A percentile compares a stretch with the other conserved stretches of the same genome.
Conservation (phyloP, 345 rosid species). For the Reutealis trisperma region DNA sequence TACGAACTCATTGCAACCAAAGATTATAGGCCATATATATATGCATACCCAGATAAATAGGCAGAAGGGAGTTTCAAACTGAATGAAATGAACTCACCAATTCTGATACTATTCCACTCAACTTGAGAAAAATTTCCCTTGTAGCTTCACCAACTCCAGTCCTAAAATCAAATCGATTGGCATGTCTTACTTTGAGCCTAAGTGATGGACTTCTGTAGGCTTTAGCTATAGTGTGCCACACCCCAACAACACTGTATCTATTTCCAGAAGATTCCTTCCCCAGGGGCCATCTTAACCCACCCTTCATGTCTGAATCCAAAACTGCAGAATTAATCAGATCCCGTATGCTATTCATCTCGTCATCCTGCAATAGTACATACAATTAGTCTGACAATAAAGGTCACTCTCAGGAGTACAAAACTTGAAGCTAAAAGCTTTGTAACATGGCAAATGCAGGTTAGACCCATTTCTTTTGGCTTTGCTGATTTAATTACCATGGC, state of each 20-base stretch:
- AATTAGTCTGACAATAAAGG: background rate
- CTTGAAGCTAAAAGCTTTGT: background rate
- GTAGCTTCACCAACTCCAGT: constrained; percentile 37
- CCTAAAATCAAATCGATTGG: constrained; percentile 56
- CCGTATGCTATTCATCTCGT: constrained; percentile 47
- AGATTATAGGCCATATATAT: background rate
- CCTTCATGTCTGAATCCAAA: constrained; percentile 59
- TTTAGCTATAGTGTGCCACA: constrained; percentile 45
- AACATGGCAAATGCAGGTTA: background rate
- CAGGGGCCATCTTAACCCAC: constrained; percentile 69
- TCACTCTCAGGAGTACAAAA: background rate
- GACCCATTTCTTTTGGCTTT: background rate
- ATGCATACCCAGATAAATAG: background rate
- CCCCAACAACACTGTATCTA: constrained; percentile 46
- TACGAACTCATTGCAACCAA: too few relatives aligned
- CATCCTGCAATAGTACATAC: constrained; percentile 45
- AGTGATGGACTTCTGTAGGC: constrained; percentile 41
- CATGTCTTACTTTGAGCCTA: constrained; percentile 54
- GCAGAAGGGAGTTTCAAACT: background rate
- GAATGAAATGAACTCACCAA: constrained; percentile 23
- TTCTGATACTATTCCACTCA: constrained; percentile 50
- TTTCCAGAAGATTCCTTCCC: constrained; percentile 43
- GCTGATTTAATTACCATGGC: background rate
- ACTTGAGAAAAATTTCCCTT: constrained; percentile 44
- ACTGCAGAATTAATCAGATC: constrained; percentile 49